Conservation (phyloP, 2,329 filamentous ascomycete genomes). For the Clathrospora elynae region DNA sequence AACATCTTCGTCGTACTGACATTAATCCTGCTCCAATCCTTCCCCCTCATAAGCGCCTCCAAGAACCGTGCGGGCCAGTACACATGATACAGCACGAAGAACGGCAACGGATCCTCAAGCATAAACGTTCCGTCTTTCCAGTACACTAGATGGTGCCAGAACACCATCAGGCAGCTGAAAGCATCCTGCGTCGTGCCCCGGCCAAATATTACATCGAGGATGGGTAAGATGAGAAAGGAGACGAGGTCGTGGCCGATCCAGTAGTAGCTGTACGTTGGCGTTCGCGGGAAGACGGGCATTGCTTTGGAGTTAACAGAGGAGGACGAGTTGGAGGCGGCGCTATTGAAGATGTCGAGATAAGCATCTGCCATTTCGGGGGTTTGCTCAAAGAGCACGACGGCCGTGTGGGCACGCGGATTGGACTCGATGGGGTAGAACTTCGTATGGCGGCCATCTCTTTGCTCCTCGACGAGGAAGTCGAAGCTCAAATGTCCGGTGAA, state of each 20-base stretch:
- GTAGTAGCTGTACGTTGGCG: constrained; percentile 53
- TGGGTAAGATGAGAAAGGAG: constrained; percentile 51
- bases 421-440: constrained; percentile 70
- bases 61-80: constrained; percentile 61
- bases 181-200: constrained; percentile 25
- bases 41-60: constrained; percentile 51
- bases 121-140: constrained; percentile 59
- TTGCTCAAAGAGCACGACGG: constrained; percentile 63
- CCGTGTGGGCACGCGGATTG: constrained; percentile 72
- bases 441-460: constrained; percentile 44
- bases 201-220: constrained; percentile 36
- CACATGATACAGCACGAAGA: constrained; percentile 58
- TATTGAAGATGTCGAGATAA: constrained; percentile 35
- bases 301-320: constrained; percentile 8
- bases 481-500: constrained; percentile 75
- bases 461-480: constrained; percentile 66
- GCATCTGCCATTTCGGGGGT: constrained; percentile 36
- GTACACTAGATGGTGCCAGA: constrained; percentile 50
- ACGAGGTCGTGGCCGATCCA: constrained; percentile 72
- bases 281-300: constrained; percentile 27
- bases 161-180: constrained; percentile 33
- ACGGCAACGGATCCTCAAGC: constrained; percentile 57
- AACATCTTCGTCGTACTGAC: constrained; percentile 70
- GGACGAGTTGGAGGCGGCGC: constrained; percentile 14
- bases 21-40: constrained; percentile 68